Base-by-base conservation (phyloP, 441 rosid species). In the Erodium trifolium region DNA sequence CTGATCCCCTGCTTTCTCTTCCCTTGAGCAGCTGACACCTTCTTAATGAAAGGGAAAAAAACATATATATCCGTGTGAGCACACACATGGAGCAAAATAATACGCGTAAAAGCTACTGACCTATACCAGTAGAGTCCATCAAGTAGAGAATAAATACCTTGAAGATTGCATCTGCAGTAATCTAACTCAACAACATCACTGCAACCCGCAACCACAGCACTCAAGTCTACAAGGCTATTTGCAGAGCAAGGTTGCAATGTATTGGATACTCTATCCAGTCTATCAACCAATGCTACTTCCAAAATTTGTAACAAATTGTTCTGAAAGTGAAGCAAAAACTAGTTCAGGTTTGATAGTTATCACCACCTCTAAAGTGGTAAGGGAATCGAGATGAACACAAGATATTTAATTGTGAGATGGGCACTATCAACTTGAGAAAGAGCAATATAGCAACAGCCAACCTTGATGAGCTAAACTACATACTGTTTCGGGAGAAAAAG, bases 271-370 rank as follows among this genome's bases (percentile, higher is more conserved):
- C 81, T 89, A 75, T 90, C 95, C 17, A 77, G 73, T 77, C 81
- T 85, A 79, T 83, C 88, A 76, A 84, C 79, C 83, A 88, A 80
- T 72, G 88, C 88, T 73, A 86, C 77, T 87, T 96, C 99, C 93
- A 93, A 73, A 68, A 91, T 86, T 43, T 76, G 79, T 66, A 86
- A 67, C 77, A 83, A 72, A 78, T 83, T 78, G 69, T 76, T 86
- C 99, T 96, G 86, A 62, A 67, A 71, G 78, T 47, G 41, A 77
- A 74, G 66, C 41, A 70, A 75, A 23, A 57, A 76, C 69, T 70
- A 76, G 31, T 59, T 68, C 69, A 63, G 14, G 76, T 68, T 74
- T 3, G 23, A 70, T 37, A 70, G 71, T 18, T 19, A 76, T 17
- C 51, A 77, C 65, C 55, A 55, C 11, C 60, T 59, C 45, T 41